Conservation (phyloP, 2,329 filamentous ascomycete species). For the Pseudomassariella vexata region DNA sequence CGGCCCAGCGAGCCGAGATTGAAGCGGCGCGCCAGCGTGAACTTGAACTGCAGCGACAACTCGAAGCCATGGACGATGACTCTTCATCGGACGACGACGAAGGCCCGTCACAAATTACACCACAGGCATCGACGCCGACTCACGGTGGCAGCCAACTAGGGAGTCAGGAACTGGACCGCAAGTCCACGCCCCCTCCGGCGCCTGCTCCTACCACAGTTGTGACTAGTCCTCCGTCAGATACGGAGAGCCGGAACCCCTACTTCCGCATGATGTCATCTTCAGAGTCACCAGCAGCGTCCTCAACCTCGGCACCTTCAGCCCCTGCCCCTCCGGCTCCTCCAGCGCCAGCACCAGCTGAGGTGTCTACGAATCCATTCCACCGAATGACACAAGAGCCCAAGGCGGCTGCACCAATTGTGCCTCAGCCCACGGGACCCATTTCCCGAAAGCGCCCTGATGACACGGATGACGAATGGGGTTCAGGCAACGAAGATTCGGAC, state of each 20-base stretch:
- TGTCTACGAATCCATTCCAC: slow-evolving; percentile 95
- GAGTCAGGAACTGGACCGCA: slow-evolving; percentile 49
- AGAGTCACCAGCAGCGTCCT: slow-evolving; percentile 42
- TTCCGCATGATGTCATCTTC: slow-evolving; percentile 79
- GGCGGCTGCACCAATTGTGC: slow-evolving; percentile 30
- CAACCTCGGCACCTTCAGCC: slow-evolving; percentile 29
- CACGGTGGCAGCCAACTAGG: slow-evolving; percentile 43
- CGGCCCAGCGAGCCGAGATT: slow-evolving; percentile 82
- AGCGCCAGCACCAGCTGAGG: slow-evolving; percentile 39
- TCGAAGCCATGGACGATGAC: slow-evolving; percentile 69
- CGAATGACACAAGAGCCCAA: slow-evolving; percentile 66
- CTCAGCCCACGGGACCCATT: slow-evolving; percentile 43
- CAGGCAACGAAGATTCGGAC: slow-evolving; percentile 58
- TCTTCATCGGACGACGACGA: slow-evolving; percentile 80
- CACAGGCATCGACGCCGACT: slow-evolving; percentile 55
- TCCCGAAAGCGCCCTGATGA: slow-evolving; percentile 48
- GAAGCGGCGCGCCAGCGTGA: slow-evolving; percentile 88
- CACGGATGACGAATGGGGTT: slow-evolving; percentile 76
- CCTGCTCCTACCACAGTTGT: slow-evolving; percentile 46
- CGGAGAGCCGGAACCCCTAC: slow-evolving; percentile 91
- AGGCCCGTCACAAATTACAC: slow-evolving; percentile 63
- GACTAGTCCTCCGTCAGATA: slow-evolving; percentile 52
- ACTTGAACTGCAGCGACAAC: slow-evolving; percentile 79
- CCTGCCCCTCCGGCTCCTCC: slow-evolving; percentile 33
- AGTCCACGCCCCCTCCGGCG: slow-evolving; percentile 43